Percentiles rank a stretch among this genome's conserved stretches.
phyloP scores from a whole-genome alignment of 805 yeast genomes.

The Monosporozyma aquatica region DNA sequence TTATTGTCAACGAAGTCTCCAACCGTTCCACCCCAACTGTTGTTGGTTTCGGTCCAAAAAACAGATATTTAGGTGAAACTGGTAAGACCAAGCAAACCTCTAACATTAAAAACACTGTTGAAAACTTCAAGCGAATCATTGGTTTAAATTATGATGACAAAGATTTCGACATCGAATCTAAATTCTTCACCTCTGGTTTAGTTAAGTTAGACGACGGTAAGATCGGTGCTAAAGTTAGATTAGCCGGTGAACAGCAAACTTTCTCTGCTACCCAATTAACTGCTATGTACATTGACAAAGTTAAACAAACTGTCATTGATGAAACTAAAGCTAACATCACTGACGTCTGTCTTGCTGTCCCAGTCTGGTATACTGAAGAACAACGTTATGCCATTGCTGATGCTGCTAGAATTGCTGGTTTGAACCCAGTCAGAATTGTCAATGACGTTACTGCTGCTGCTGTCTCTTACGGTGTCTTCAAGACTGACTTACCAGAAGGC shows the following conservation, averaged over 20 bases:
- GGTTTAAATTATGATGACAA: constrained; percentile 72
- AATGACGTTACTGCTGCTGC: constrained; percentile 98
- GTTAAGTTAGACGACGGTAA: constrained; percentile 62
- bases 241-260: constrained; percentile 64
- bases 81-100: constrained; percentile 96
- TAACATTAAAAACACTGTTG: constrained; percentile 92
- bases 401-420: constrained; percentile 91
- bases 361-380: constrained; percentile 92
- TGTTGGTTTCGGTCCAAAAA: constrained; percentile 85
- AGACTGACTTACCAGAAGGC: constrained; percentile 84
- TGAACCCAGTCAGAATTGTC: constrained; percentile 96
- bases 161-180: constrained; percentile 65
- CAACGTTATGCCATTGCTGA: constrained; percentile 96
- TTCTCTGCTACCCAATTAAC: constrained; percentile 85
- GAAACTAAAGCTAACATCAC: constrained; percentile 72
- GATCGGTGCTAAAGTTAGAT: constrained; percentile 80
- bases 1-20: constrained; percentile 96
- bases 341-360: constrained; percentile 91
- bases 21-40: constrained; percentile 91
- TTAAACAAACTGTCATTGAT: constrained; percentile 66
- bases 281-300: constrained; percentile 90
- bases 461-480: constrained; percentile 98
- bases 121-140: constrained; percentile 84
- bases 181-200: constrained; percentile 65
- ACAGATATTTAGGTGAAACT: constrained; percentile 88